phyloP scores from a whole-genome alignment of 352 stramenopile species.

The Globisporangium paddicum region DNA sequence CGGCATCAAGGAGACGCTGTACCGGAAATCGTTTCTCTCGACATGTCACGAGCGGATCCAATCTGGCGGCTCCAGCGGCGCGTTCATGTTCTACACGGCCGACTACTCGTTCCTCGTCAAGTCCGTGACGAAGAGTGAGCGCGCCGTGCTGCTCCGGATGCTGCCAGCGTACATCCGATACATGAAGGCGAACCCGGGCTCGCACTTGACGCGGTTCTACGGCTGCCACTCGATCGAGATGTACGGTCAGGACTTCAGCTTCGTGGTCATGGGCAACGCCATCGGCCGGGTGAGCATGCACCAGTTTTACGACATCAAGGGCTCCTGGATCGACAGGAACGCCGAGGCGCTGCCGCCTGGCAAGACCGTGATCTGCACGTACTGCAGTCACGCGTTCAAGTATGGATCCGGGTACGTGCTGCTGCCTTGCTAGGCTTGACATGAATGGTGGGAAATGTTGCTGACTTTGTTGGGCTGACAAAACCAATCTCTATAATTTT shows the following conservation, averaged over 20 bases:
- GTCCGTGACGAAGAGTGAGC: slow-evolving; percentile 75
- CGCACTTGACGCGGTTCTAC: slow-evolving; percentile 86
- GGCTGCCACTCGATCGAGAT: slow-evolving; percentile 89
- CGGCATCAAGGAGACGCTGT: slow-evolving; percentile 67
- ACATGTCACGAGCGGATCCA: slow-evolving; percentile 84
- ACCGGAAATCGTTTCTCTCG: slow-evolving; percentile 72
- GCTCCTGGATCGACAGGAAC: slow-evolving; percentile 85
- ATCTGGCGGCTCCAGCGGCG: slow-evolving; percentile 78
- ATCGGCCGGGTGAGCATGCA: slow-evolving; percentile 83
- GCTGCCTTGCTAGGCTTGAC: neutral
- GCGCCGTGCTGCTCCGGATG: slow-evolving; percentile 77
- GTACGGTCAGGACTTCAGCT: slow-evolving; percentile 86
- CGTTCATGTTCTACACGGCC: slow-evolving; percentile 91
- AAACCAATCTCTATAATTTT: neutral
- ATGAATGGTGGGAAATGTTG: too few relatives aligned
- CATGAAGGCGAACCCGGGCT: slow-evolving; percentile 75
- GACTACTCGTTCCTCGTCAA: slow-evolving; percentile 89
- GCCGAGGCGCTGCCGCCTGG: slow-evolving; percentile 71
- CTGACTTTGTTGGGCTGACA: too few relatives aligned
- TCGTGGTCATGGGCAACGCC: slow-evolving; percentile 90
- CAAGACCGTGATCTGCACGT: slow-evolving; percentile 82
- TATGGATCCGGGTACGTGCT: slow-evolving; percentile 55
- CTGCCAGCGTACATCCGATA: slow-evolving; percentile 77
- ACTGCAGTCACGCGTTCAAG: slow-evolving; percentile 78
- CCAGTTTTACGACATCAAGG: slow-evolving; percentile 90